Evolutionary conservation across 352 stramenopile species (phyloP).

Genomic region (Pythium myriotylum): DNA sequence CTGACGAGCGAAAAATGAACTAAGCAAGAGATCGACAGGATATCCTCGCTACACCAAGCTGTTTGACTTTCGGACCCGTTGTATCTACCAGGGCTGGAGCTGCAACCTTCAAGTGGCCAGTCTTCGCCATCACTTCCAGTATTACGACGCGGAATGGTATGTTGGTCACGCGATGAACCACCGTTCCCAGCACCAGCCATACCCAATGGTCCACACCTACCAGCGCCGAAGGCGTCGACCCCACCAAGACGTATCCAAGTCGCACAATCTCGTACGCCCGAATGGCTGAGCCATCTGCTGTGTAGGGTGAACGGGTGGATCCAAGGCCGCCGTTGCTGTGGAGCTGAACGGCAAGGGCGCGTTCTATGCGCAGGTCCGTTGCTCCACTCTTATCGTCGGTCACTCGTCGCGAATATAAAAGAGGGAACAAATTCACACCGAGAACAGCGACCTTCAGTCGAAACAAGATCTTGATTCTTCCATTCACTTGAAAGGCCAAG

Average conservation of each 20-base stretch:
- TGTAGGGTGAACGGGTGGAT: not conserved
- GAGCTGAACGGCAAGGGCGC: not conserved
- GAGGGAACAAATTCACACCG: constrained; percentile 24
- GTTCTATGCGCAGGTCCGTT: not conserved
- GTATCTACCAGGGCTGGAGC: too few relatives aligned
- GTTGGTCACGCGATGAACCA: too few relatives aligned
- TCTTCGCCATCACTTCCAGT: too few relatives aligned
- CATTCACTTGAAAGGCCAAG: constrained; percentile 31
- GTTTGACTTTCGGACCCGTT: too few relatives aligned
- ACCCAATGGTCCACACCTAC: constrained; percentile 1
- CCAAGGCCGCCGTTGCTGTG: constrained; percentile 1
- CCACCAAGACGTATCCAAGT: not conserved
- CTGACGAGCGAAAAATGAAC: too few relatives aligned
- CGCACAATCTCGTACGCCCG: constrained; percentile 8
- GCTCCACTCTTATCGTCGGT: not conserved
- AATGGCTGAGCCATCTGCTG: not conserved
- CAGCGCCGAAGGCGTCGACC: not conserved
- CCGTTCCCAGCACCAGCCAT: too few relatives aligned
- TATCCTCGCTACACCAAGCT: too few relatives aligned
- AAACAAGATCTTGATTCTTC: constrained; percentile 26
- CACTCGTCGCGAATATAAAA: constrained; percentile 7
- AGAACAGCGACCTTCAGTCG: constrained; percentile 28
- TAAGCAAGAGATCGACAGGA: too few relatives aligned
- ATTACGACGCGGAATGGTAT: too few relatives aligned
- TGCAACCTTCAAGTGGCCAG: too few relatives aligned